Evolutionary conservation across 2,329 filamentous ascomycete genomes (phyloP).

Genomic region (Xylaria sp.): DNA sequence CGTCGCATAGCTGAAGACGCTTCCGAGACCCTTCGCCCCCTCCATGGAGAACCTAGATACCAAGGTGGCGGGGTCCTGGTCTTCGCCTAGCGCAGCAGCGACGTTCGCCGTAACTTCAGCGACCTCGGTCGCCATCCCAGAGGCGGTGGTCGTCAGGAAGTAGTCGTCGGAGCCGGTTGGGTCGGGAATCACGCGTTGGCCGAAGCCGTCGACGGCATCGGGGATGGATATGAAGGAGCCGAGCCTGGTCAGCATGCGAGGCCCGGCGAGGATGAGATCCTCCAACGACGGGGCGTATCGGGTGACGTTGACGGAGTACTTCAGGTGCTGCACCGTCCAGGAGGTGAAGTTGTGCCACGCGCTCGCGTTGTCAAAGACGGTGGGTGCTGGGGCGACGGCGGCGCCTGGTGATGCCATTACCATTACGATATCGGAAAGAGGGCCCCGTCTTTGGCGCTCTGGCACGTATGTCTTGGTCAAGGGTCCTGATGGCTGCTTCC

Average conservation of each 20-base stretch:
- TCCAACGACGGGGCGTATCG: conserved; percentile 66
- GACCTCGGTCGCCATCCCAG: conserved; percentile 45
- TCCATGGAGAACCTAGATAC: conserved; percentile 59
- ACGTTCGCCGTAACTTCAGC: conserved; percentile 40
- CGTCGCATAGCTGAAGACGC: conserved; percentile 86
- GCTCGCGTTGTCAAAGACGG: conserved; percentile 45
- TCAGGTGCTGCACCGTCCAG: conserved; percentile 53
- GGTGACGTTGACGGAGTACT: conserved; percentile 55
- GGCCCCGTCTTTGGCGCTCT: too few relatives aligned
- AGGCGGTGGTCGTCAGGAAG: conserved; percentile 57
- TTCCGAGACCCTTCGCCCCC: conserved; percentile 71
- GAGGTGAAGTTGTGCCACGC: conserved; percentile 57
- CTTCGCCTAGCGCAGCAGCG: conserved; percentile 47
- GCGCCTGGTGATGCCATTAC: conserved; percentile 38
- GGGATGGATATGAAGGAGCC: conserved; percentile 62
- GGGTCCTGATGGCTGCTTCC: conserved; percentile 12
- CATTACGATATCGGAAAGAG: too few relatives aligned
- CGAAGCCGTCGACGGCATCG: conserved; percentile 63
- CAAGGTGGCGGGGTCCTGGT: conserved; percentile 45
- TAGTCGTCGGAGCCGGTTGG: conserved; percentile 35
- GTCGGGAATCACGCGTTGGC: conserved; percentile 50
- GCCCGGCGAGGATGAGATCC: conserved; percentile 70
- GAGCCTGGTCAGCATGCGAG: conserved; percentile 67
- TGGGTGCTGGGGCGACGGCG: conserved; percentile 32
- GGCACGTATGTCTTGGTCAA: conserved; percentile 2